Evolutionary conservation across 352 stramenopile genomes (phyloP), one percentile per base, ranked within the genome.

Genomic region (Phytopythium chamaehyphon): DNA sequence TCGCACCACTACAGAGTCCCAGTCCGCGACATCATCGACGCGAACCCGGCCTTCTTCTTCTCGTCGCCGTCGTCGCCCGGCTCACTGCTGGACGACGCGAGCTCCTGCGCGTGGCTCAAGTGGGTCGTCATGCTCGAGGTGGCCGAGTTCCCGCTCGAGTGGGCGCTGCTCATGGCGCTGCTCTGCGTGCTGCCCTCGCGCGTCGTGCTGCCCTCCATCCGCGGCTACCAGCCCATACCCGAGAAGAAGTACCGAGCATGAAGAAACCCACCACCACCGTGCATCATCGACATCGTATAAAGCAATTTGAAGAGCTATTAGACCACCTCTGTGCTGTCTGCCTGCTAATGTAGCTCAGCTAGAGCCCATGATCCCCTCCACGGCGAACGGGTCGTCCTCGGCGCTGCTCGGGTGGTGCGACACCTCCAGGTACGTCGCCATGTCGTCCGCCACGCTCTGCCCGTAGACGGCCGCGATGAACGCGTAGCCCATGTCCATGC

Each of bases 31-130:
- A 64, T 86, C 36, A 69, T 86, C 19, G 69, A 83, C 21, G 69
- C 69, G 19, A 83, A 86, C 40, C 75, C 75, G 26, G 71, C 73
- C 45, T 83, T 86, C 59, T 86, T 83, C 63, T 83, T 86, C 65
- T 71, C 72, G 15, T 69, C 64, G 3, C 53, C 56, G n/a, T 15
- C 47, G 5, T 44, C 37, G 15, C 23, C 37, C 47, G 37, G 19
- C 18, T 53, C 36, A 9, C 28, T 33, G 28, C 55, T 64, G 36
- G 48, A 50, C 37, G 54, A 43, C 14, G 55, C 47, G 22, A 37
- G 55, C 47, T 40, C 54, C 0, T 59, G 64, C 38, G 53, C 54
- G 9, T 62, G 65, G n/a, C 48, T 86, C 59, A 68, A 64, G 36
- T 86, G 72, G 75, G 52, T 84, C 18, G 70, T 86, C 26, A 64